phyloP scores from a whole-genome alignment of 306 rosid species.

The Acmispon strigosus region DNA sequence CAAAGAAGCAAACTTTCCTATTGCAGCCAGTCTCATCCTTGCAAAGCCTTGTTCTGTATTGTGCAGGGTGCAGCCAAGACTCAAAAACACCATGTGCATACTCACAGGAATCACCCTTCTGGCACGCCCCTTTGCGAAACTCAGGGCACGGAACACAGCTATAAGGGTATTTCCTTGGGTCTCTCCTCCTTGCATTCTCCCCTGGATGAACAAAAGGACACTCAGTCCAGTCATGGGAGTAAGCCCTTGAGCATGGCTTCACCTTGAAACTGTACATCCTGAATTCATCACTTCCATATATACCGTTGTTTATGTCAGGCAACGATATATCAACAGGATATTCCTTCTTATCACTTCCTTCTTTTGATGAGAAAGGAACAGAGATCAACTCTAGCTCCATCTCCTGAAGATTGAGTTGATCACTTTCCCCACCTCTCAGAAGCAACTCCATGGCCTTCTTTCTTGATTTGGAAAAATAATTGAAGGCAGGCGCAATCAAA shows the following conservation, averaged over 20 bases:
- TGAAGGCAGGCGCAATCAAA: slow-evolving; percentile 54
- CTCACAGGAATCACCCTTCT: slow-evolving; percentile 84
- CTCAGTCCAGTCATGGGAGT: slow-evolving; percentile 98
- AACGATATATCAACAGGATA: slow-evolving; percentile 77
- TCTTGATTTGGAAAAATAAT: slow-evolving; percentile 34
- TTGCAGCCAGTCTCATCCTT: slow-evolving; percentile 91
- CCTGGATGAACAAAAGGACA: slow-evolving; percentile 99
- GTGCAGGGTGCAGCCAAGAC: slow-evolving; percentile 99
- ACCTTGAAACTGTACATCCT: slow-evolving; percentile 98
- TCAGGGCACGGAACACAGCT: slow-evolving; percentile 99
- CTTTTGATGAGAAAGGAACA: slow-evolving; percentile 29
- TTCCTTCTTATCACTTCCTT: slow-evolving; percentile 83
- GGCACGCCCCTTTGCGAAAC: slow-evolving; percentile 90
- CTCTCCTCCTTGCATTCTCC: slow-evolving; percentile 97
- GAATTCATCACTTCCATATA: slow-evolving; percentile 84
- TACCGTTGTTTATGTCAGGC: slow-evolving; percentile 91
- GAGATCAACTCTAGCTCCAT: slow-evolving; percentile 36
- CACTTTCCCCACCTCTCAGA: slow-evolving; percentile 55
- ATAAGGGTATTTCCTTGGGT: slow-evolving; percentile 93
- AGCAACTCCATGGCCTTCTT: slow-evolving; percentile 69
- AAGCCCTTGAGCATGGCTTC: slow-evolving; percentile 99
- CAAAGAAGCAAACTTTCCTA: slow-evolving; percentile 96
- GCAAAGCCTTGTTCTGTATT: slow-evolving; percentile 92
- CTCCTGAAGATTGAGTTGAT: slow-evolving; percentile 29
- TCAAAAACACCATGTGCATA: slow-evolving; percentile 98